Base-by-base conservation (phyloP, 140 eudicot genomes). In the Senecio squalidus region DNA sequence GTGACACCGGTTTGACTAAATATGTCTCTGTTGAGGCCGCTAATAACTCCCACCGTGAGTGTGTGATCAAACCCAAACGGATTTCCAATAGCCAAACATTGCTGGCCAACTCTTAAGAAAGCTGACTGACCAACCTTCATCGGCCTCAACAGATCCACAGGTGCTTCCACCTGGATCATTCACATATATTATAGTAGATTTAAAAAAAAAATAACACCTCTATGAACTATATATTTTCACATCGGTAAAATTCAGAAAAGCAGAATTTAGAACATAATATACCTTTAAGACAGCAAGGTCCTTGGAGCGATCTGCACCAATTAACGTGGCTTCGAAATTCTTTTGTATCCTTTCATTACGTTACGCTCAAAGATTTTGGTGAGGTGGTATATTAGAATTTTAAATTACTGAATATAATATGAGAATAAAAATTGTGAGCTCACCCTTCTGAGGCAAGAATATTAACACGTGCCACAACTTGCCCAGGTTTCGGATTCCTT, bases 11-110 rank as follows among this genome's bases (percentile, higher is more conserved):
- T 75, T 80, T 87, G 96, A 76, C 98, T 92, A 64, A 81, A 79
- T 64, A 92, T 92, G 76, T 92, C 98, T 58, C 98, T 81, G 44
- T 92, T 84, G 30, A 92, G 78, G 15, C 98, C 98, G 72, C 98
- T 92, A 25, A 92, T 75, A 54, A 92, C 98, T 34, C 98, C 98
- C 21, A 80, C 96, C 0, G 98, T 92, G 58, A 92, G 98, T 16
- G 98, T 92, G 79, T 92, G 98, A 70, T 92, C 98, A 74, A 92
- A 92, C 25, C 98, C 98, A 78, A 92, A 92, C 18, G 98, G 98
- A 57, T 92, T 92, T 52, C 98, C 98, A 14, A 92, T 92, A 27
- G 98, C 98, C 47, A 92, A 77, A 60, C 96, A 87, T 33, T 84
- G 96, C 24, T 92, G 98, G 29, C 98, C 98, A 46, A 92, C 98